These are phyloP conservation scores for Limnanthes douglasii DNA, from an alignment of 345 rosid genomes.

Conservation along the genomic window DNA sequence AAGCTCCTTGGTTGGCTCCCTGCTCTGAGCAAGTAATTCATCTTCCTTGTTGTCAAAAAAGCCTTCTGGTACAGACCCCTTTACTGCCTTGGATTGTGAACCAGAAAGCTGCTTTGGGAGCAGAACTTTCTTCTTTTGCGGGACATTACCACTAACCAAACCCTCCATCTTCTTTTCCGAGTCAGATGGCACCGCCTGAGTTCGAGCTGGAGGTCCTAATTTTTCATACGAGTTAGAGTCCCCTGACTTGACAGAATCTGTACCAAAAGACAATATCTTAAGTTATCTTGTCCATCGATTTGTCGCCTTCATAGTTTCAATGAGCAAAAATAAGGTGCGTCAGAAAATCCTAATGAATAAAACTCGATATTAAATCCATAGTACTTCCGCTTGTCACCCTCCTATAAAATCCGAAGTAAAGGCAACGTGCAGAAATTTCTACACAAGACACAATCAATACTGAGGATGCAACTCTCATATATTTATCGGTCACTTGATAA, in stretches of 20 bases:
- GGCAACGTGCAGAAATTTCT: too few species aligned
- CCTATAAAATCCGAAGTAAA: too few species aligned
- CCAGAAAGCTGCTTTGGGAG: conserved; percentile 12
- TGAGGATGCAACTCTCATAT: too few species aligned
- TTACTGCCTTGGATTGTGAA: conserved; percentile 25
- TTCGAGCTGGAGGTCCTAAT: conserved; percentile 1
- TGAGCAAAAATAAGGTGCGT: too few species aligned
- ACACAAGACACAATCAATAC: too few species aligned
- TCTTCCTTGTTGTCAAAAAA: conserved; percentile 67
- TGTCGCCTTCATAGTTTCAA: too few species aligned
- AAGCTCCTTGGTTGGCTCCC: conserved; percentile 24
- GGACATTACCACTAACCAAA: neutral
- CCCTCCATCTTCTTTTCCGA: conserved; percentile 3
- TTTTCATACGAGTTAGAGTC: conserved; percentile 3
- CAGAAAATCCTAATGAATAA: too few species aligned
- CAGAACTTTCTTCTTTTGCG: conserved; percentile 11
- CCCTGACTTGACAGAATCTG: neutral
- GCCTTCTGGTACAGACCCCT: conserved; percentile 66
- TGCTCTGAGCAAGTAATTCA: conserved; percentile 42
- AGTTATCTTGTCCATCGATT: too few species aligned
- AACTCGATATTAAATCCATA: too few species aligned
- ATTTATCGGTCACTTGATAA: too few species aligned
- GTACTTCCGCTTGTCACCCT: too few species aligned
- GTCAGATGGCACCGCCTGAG: neutral
- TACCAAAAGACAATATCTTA: too few species aligned